Conservation (phyloP, 1,284 basidiomycete species). For the Tilletiopsis washingtonensis region DNA sequence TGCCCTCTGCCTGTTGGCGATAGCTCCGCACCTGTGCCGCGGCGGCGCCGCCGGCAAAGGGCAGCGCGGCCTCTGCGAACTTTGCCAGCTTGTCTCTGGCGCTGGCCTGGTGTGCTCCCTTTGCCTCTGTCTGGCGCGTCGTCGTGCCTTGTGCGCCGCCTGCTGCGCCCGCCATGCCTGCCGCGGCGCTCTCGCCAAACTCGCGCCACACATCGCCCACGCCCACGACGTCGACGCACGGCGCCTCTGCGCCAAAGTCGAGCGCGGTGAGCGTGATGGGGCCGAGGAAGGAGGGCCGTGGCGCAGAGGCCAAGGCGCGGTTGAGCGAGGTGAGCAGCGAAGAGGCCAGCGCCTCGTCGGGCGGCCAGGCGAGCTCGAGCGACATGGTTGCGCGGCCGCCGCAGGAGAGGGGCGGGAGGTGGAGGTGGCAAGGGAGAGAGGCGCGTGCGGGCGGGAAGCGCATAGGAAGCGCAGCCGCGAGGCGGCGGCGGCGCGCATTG, state of each 20-base stretch:
- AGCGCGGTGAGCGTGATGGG: constrained; percentile 75
- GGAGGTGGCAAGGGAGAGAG: no score
- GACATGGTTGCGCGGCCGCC: constrained; percentile 23
- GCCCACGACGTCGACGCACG: constrained; percentile 82
- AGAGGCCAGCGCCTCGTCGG: constrained; percentile 62
- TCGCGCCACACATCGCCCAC: constrained; percentile 87
- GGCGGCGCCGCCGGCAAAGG: background rate
- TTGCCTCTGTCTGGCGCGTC: no score
- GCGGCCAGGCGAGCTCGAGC: constrained; percentile 55
- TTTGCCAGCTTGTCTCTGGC: constrained; percentile 9
- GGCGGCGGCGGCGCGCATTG: no score
- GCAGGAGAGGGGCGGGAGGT: no score
- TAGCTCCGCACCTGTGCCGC: no score
- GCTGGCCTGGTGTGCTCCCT: no score
- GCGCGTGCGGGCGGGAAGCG: no score
- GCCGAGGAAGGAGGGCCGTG: constrained; percentile 83
- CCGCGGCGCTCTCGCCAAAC: no score
- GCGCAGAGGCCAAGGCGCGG: constrained; percentile 61
- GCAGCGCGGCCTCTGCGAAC: background rate
- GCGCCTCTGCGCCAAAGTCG: constrained; percentile 73
- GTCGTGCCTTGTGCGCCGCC: no score
- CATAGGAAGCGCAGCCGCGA: no score
- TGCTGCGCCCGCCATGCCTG: no score
- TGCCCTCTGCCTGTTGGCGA: no score
- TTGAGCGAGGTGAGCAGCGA: constrained; percentile 72